Evolutionary conservation across 1,284 basidiomycete genomes (phyloP), one percentile per base, ranked within the genome.

Genomic region (Phaffia rhodozyma): DNA sequence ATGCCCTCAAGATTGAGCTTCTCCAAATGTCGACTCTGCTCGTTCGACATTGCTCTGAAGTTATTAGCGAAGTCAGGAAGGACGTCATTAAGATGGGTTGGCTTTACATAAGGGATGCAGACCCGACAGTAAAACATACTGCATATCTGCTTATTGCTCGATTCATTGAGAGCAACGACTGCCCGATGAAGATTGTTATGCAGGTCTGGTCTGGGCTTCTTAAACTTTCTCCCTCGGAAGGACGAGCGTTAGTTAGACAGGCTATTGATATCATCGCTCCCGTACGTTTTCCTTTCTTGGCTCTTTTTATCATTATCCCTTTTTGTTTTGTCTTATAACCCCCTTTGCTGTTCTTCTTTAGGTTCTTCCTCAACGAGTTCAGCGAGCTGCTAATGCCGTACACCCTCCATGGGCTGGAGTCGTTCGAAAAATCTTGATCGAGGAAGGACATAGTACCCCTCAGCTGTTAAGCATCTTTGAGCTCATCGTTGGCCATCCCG

Each of bases 61-160:
- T 89, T 34, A 81, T 97, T 54, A 84, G 84, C 65, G 86, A 91
- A 60, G 83, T 84, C 51, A 85, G 89, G 75, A 97, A 94, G 75
- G 91, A 96, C 69, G 86, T 97, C 67, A 94, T 98, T 80, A 92
- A 89, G 74, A 89, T 90, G 65, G 90, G 91, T 18, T 97, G 92
- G 92, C 83, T 87, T 71, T 89, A 87, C 70, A 87, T 96, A 70
- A 71, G 72, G 9, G 84, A 81, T 62, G 90, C 93, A 55, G 93
- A 97, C 72, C 83, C 87, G 3, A 86, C 93, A 6, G 91, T 97
- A 71, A 96, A 93, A 76, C 91, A 97, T 73, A 89, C 89, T 29
- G 89, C 92, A 0, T 94, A 94, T 72, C 83, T 97, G 34, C 82
- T 97, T 23, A 87, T 91, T 43, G 91, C 94, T n/a, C 84, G 88